Base-by-base conservation (phyloP, 164 flowering plant genomes). In the Paratinospora sagittata region DNA sequence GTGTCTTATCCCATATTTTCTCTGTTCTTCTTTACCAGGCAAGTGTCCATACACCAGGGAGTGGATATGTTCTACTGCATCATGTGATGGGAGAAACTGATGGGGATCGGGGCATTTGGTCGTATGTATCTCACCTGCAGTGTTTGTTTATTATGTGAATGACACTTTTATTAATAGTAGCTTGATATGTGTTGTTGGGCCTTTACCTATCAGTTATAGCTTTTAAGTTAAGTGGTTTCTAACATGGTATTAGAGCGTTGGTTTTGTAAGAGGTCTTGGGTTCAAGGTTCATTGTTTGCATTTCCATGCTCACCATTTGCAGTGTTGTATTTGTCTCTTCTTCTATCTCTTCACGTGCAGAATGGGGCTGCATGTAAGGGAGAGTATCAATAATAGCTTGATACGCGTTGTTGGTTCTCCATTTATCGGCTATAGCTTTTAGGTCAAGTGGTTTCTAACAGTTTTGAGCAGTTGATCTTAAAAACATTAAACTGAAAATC, bases 11-110 rank as follows among this genome's bases (percentile, higher is more conserved):
- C 34, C 34, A 30, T 1, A 30, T 34, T 27, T 55, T 17, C 21
- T 68, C 9, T 47, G 33, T 7, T 43, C 9, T 27, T 63, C 78
- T n/a, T 68, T 13, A 21, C 63, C 65, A 91, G 96, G 90, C 80
- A 61, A 92, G 91, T 76, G 88, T 84, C 37, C 83, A 82, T 74
- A 87, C 97, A 70, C 92, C 97, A 68, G 96, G 99, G 63, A 92
- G 97, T 84, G 99, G 98, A 73, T 96, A 96, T 81, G 97, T 96
- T 74, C 78, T 96, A 79, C 88, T 96, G 36, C 99, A 96, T 83
- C 99, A 96, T 77, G 89, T 92, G 68, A 96, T 96, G 98, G 99
- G 99, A 77, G 96, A 91, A 85, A 90, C 99, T 55, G 93, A 92
- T 76, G 97, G 96, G 13, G 89, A 88, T 13, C 96, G 89, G 64